Percentiles rank a stretch among this genome's conserved stretches.
These are phyloP conservation scores for Phytophthora hibernalis DNA, from an alignment of 352 stramenopile species.

Conservation along the genomic window DNA sequence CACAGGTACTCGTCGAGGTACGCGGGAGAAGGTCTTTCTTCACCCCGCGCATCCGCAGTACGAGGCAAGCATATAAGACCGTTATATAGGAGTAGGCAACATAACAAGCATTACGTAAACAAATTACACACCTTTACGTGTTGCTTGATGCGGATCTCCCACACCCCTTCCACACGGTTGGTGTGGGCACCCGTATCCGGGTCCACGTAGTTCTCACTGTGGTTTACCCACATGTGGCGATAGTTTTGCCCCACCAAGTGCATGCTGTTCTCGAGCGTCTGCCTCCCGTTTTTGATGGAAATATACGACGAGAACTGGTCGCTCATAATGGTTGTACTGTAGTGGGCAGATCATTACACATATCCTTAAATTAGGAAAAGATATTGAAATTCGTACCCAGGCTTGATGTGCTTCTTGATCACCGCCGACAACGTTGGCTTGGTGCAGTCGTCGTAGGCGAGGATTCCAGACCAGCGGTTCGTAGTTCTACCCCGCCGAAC, in stretches of 20 bases:
- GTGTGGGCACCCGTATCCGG: background rate
- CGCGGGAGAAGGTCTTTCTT: background rate
- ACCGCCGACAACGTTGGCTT: background rate
- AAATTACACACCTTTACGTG: background rate
- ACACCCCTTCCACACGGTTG: background rate
- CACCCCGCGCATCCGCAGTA: background rate
- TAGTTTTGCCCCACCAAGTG: background rate
- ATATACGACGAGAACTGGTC: background rate
- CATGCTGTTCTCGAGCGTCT: background rate
- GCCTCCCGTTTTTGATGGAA: background rate
- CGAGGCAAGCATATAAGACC: background rate
- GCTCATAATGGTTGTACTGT: background rate
- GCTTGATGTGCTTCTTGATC: background rate
- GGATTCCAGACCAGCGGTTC: background rate
- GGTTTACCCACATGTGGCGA: background rate
- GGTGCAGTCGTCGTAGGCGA: background rate
- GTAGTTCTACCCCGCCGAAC: background rate
- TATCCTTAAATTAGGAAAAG: too few species aligned
- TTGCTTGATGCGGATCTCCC: background rate
- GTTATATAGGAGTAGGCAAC: too few species aligned
- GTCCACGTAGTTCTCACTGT: background rate
- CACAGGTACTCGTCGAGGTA: background rate
- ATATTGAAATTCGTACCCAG: too few species aligned
- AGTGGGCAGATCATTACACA: too few species aligned
- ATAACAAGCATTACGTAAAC: too few species aligned